A percentile compares a stretch with the other conserved stretches of the same genome.
Conservation (phyloP, 305 asterid species). For the Andrographis paniculata region DNA sequence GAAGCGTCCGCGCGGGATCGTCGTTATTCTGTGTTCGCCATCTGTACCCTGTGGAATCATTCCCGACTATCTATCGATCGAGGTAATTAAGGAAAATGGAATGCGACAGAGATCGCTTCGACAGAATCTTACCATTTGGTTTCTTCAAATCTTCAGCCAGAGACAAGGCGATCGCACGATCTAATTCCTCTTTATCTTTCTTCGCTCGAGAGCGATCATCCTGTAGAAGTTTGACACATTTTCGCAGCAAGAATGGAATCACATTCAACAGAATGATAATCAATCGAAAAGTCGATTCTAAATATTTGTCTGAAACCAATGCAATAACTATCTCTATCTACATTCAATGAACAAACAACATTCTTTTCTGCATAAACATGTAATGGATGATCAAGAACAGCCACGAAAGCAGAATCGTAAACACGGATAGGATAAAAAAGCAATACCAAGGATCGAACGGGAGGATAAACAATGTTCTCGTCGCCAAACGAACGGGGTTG, state of each 20-base stretch:
- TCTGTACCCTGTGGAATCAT: slow-evolving; percentile 42
- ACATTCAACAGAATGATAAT: background rate
- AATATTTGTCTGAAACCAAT: no score
- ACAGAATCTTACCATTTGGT: slow-evolving; percentile 43
- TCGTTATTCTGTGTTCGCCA: slow-evolving; percentile 51
- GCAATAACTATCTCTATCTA: no score
- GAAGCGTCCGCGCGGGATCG: slow-evolving; percentile 48
- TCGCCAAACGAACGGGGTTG: slow-evolving; percentile 7
- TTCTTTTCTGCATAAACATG: no score
- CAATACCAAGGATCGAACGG: slow-evolving; percentile 9
- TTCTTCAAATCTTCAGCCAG: slow-evolving; percentile 64
- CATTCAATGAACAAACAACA: no score
- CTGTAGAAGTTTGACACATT: slow-evolving; percentile 32
- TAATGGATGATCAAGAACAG: no score
- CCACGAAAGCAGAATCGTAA: no score
- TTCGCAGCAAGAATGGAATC: background rate
- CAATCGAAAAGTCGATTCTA: no score
- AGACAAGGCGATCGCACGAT: slow-evolving; percentile 85
- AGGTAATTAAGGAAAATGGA: background rate
- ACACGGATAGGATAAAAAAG: background rate
- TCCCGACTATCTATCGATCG: slow-evolving; percentile 3
- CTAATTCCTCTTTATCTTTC: slow-evolving; percentile 80
- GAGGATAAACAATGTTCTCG: slow-evolving; percentile 8
- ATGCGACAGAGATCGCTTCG: background rate
- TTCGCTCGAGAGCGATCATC: slow-evolving; percentile 62